Conservation (phyloP, 805 yeast genomes). For the Babjeviella inositovora region DNA sequence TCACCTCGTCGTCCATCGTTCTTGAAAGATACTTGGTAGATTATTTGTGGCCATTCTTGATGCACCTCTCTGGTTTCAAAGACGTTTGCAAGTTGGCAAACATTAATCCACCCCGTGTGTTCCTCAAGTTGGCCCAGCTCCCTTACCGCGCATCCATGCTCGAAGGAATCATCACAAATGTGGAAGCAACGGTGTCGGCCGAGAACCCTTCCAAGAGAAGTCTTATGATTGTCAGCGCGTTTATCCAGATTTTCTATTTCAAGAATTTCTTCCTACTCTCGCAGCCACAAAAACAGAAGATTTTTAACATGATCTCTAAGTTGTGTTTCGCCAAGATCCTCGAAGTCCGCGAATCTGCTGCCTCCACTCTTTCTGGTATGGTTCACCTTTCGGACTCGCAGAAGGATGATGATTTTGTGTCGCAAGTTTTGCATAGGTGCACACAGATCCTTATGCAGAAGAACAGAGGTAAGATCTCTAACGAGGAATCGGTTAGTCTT, state of each 20-base stretch:
- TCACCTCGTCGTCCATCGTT: constrained; percentile 34
- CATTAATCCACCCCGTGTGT: constrained; percentile 32
- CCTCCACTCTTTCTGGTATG: constrained; percentile 64
- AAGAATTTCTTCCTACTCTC: constrained; percentile 44
- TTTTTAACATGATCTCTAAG: constrained; percentile 34
- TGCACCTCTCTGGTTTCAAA: constrained; percentile 46
- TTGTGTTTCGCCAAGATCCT: constrained; percentile 47
- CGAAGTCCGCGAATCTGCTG: constrained; percentile 63
- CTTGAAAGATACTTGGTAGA: constrained; percentile 33
- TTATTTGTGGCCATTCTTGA: constrained; percentile 52
- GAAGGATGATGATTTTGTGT: constrained; percentile 23
- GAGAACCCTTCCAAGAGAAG: constrained; percentile 6
- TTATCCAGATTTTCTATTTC: constrained; percentile 56
- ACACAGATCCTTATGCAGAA: constrained; percentile 20
- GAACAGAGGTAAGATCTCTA: constrained; percentile 7
- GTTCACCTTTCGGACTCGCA: constrained; percentile 46
- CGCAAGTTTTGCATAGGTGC: constrained; percentile 23
- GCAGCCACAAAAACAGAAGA: constrained; percentile 21
- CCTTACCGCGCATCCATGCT: constrained; percentile 25
- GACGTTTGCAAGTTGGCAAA: constrained; percentile 68
- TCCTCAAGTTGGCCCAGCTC: constrained; percentile 27
- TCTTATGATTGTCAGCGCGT: constrained; percentile 23
- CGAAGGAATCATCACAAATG: constrained; percentile 23
- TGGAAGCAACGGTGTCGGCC: no score
- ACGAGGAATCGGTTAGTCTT: constrained; percentile 25